phyloP scores from a whole-genome alignment of 1,284 basidiomycete species.

The Malassezia restricta region DNA sequence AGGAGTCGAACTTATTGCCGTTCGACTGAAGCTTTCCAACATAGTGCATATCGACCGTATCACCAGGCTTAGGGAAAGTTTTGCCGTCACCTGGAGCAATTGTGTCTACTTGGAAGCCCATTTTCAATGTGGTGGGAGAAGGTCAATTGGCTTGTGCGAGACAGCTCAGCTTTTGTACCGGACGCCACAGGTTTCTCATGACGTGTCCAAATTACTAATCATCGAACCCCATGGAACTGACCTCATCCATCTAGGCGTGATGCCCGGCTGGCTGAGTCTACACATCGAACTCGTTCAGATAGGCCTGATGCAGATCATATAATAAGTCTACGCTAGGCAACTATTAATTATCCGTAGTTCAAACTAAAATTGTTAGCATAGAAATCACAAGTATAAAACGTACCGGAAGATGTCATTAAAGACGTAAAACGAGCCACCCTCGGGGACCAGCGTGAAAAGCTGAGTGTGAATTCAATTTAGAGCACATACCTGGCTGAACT shows the following conservation, averaged over 20 bases:
- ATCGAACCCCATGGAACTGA: background rate
- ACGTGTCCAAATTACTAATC: conserved; percentile 12
- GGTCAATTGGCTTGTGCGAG: conserved; percentile 15
- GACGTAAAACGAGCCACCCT: conserved; percentile 71
- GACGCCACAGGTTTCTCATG: background rate
- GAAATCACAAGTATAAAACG: background rate
- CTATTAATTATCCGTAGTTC: conserved; percentile 27
- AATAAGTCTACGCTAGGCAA: too few relatives aligned
- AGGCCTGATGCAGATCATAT: too few relatives aligned
- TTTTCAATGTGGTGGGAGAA: conserved; percentile 3
- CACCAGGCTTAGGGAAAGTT: conserved; percentile 41
- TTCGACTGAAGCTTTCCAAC: conserved; percentile 33
- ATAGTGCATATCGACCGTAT: conserved; percentile 39
- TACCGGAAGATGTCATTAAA: conserved; percentile 49
- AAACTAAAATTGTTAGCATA: conserved; percentile 15
- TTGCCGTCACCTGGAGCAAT: conserved; percentile 45
- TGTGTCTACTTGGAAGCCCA: conserved; percentile 44
- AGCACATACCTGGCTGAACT: conserved; percentile 23
- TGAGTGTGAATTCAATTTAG: conserved; percentile 9
- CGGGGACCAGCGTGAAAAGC: conserved; percentile 74
- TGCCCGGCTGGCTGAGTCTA: too few relatives aligned
- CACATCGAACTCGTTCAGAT: too few relatives aligned
- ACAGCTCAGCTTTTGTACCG: background rate
- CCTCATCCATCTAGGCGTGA: too few relatives aligned
- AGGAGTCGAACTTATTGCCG: conserved; percentile 41